phyloP scores from a whole-genome alignment of 75 land plant genomes.

The Picea glauca region DNA sequence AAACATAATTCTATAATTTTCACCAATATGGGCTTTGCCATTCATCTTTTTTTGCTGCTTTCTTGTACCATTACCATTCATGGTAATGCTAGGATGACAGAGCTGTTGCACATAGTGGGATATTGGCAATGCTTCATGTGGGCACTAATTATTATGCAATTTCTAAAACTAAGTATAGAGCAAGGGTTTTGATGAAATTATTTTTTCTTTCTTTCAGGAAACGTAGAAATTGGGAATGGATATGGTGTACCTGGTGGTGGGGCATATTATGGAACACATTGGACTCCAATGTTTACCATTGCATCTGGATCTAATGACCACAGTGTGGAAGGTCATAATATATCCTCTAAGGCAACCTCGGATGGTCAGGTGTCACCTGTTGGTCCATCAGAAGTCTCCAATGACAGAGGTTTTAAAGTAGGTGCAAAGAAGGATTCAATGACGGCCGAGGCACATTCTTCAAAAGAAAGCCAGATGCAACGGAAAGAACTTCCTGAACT shows the following conservation, averaged over 20 bases:
- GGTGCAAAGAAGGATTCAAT: background rate
- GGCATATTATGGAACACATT: constrained; percentile 56
- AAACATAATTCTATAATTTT: background rate
- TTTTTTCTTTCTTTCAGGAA: constrained; percentile 48
- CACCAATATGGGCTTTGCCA: background rate
- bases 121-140: background rate
- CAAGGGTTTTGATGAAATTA: background rate
- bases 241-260: constrained; percentile 99
- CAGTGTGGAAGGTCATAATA: constrained; percentile 4
- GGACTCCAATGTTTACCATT: constrained; percentile 22
- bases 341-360: background rate
- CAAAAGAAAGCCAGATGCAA: constrained; percentile 27
- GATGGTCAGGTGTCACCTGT: background rate
- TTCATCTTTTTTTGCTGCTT: background rate
- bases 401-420: constrained; percentile 5
- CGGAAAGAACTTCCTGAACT: constrained; percentile 78
- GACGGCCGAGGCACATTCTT: background rate
- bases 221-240: constrained; percentile 94
- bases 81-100: background rate
- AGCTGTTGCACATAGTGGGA: background rate
- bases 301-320: constrained; percentile 7
- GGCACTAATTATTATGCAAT: background rate
- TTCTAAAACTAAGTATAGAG: background rate
- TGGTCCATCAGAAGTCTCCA: constrained; percentile 7
- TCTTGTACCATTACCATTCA: background rate